Percentiles rank a stretch among this genome's conserved stretches.
phyloP scores from a whole-genome alignment of 139 green algal species.

The Tetradesmus lagerheimii region DNA sequence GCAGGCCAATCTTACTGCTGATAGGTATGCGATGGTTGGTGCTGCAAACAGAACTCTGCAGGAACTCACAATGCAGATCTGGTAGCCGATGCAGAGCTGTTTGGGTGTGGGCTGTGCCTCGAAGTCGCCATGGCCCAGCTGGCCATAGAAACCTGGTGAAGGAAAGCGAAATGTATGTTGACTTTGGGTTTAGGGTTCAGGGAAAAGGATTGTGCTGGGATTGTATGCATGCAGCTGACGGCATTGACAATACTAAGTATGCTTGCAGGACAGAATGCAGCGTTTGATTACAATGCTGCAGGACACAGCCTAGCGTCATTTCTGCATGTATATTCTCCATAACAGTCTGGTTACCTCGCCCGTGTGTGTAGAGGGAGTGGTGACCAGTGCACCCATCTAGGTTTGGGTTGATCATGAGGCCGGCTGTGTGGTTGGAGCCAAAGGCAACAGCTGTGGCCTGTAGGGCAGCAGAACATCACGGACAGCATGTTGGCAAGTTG shows the following conservation, averaged over 20 bases:
- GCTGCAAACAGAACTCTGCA: background rate
- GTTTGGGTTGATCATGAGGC: conserved; percentile 54
- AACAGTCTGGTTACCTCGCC: conserved; percentile 14
- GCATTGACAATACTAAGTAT: background rate
- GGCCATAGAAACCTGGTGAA: conserved; percentile 85
- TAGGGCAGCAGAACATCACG: background rate
- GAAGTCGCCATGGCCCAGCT: conserved; percentile 75
- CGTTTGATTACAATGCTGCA: too few relatives aligned
- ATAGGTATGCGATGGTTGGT: background rate
- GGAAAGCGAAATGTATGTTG: background rate
- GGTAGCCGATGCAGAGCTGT: conserved; percentile 62
- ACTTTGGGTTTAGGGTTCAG: too few relatives aligned
- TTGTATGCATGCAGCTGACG: background rate
- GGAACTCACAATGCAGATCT: conserved; percentile 49
- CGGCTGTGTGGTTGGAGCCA: conserved; percentile 79
- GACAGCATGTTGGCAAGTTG: background rate
- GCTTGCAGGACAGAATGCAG: too few relatives aligned
- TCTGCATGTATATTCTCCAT: background rate
- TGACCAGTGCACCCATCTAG: conserved; percentile 31
- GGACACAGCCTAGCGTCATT: background rate
- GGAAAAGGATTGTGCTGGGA: background rate
- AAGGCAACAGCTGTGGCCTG: conserved; percentile 77
- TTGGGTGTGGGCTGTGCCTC: conserved; percentile 45
- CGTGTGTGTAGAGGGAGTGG: conserved; percentile 63
- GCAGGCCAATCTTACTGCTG: too few relatives aligned